These are phyloP conservation scores for Alectoria sarmentosa DNA, from an alignment of 495 filamentous ascomycete species.

Conservation along the genomic window DNA sequence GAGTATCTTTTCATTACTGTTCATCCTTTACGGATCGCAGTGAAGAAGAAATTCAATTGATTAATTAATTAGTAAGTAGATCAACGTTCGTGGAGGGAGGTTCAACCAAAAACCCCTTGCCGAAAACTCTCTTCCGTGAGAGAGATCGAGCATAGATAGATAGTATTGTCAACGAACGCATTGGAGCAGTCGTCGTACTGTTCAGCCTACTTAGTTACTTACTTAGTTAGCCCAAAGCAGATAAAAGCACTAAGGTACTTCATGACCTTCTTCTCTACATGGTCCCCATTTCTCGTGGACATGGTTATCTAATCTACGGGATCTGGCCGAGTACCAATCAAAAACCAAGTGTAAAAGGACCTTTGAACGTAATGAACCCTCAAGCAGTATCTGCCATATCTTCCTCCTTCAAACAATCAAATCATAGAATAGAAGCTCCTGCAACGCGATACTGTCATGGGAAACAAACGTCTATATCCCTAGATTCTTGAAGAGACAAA, in stretches of 20 bases:
- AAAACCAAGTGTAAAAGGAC: background rate
- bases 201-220: too few species aligned
- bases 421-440: background rate
- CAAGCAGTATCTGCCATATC: background rate
- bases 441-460: background rate
- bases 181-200: too few species aligned
- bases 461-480: background rate
- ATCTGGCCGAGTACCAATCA: background rate
- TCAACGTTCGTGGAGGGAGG: too few species aligned
- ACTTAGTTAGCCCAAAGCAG: background rate
- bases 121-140: background rate
- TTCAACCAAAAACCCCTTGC: too few species aligned
- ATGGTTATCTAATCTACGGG: background rate
- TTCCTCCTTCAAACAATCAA: too few species aligned
- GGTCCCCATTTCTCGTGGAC: background rate
- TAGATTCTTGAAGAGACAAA: background rate
- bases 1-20: constrained; percentile 33
- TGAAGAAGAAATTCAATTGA: constrained; percentile 36
- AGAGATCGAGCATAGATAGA: background rate
- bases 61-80: too few species aligned
- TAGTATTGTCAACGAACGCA: too few species aligned
- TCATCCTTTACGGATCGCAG: constrained; percentile 26
- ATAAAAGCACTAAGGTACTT: background rate
- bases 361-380: background rate
- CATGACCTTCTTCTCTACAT: background rate